Evolutionary conservation across 331 rosid species (phyloP).

Genomic region (Saraca asoca): DNA sequence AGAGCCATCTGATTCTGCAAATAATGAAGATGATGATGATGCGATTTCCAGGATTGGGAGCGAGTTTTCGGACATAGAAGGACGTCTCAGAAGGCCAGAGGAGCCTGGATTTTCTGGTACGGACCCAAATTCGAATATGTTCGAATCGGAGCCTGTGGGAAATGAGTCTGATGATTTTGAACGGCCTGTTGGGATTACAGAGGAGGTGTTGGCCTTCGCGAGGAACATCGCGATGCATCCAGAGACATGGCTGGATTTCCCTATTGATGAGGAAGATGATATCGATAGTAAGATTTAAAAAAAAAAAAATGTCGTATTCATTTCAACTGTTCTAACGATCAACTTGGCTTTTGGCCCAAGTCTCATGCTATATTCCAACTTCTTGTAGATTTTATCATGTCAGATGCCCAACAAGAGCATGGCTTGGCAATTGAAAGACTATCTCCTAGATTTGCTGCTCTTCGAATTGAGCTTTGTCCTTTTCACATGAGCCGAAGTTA

Average conservation of each 20-base stretch:
- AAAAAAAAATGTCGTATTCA: neutral
- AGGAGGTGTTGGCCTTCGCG: slow-evolving; percentile 48
- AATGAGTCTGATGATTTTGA: slow-evolving; percentile 31
- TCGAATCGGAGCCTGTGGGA: neutral
- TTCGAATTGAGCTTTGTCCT: slow-evolving; percentile 91
- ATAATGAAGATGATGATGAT: slow-evolving; percentile 5
- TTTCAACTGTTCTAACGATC: neutral
- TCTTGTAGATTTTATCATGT: slow-evolving; percentile 79
- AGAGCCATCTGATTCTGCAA: slow-evolving; percentile 29
- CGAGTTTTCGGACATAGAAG: slow-evolving; percentile 2
- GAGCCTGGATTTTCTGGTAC: slow-evolving; percentile 23
- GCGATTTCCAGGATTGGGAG: slow-evolving; percentile 8
- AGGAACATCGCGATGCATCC: slow-evolving; percentile 91
- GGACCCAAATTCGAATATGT: slow-evolving; percentile 29
- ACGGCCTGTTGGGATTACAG: slow-evolving; percentile 56
- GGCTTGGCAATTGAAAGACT: slow-evolving; percentile 66
- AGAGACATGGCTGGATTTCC: slow-evolving; percentile 98
- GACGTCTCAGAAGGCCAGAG: neutral
- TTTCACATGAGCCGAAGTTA: slow-evolving; percentile 89
- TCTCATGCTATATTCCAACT: slow-evolving; percentile 37
- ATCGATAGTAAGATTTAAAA: slow-evolving; percentile 51
- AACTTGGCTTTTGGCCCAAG: slow-evolving; percentile 3
- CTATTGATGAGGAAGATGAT: slow-evolving; percentile 88
- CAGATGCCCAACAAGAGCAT: slow-evolving; percentile 76
- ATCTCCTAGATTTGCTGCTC: slow-evolving; percentile 88